Evolutionary conservation across 1,139 yeast genomes (phyloP), one percentile per base, ranked within the genome.

Genomic region (Kodamaea anthophila): DNA sequence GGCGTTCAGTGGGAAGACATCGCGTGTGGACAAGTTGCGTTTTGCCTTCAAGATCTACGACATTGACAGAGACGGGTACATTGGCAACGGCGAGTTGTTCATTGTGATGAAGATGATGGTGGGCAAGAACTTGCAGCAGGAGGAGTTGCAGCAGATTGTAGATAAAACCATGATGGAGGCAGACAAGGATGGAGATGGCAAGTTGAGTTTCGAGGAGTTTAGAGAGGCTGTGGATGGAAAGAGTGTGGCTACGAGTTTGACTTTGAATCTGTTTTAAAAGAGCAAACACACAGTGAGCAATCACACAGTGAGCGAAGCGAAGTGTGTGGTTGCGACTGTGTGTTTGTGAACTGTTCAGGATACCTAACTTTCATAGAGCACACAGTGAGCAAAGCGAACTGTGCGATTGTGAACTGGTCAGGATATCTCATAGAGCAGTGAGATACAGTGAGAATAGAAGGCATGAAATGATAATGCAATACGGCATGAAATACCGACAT

Each of bases 101-200:
- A 70, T 91, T 28, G 97, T 93, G 25, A 68, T 93, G 63, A 85
- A 91, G 57, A 84, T 86, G 77, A 93, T 93, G 98, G 98, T 91
- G 23, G 98, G 97, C 3, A 81, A 77, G 46, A 88, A 91, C 48
- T 60, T 93, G 36, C 82, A 78, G 40, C 94, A 85, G 37, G 78
- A 74, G 21, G 96, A 91, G 49, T 65, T 93, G 39, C 99, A 93
- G 54, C 98, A 91, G 55, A 75, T 88, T 36, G 96, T 88, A 10
- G 98, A 93, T 53, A 77, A 93, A 55, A 87, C 98, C 1, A 86
- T 93, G 44, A 78, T 87, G 80, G 97, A 91, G 53, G 93, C 93
- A 21, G 99, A 93, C 50, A 52, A 58, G 23, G 97, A 93, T 48
- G 94, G 94, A 1, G 97, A 88, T 49, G 96, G 96, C 1, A 75